These are phyloP conservation scores for Scytalidium lignicola DNA, from an alignment of 2,329 filamentous ascomycete species.

Conservation along the genomic window DNA sequence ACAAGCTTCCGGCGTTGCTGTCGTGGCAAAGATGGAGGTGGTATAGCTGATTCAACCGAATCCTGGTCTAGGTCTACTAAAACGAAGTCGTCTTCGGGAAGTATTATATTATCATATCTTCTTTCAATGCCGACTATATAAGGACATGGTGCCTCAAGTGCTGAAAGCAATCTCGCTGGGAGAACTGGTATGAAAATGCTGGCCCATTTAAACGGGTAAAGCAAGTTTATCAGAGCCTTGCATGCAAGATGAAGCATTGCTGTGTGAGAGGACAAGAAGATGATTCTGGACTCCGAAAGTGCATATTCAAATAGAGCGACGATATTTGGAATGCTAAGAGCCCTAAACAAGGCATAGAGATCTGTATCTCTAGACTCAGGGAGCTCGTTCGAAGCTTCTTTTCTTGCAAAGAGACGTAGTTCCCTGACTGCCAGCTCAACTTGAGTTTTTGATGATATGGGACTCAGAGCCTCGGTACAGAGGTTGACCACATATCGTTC, in stretches of 20 bases:
- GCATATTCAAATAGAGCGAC: slow-evolving; percentile 90
- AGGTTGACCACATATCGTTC: slow-evolving; percentile 97
- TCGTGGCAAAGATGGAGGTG: slow-evolving; percentile 74
- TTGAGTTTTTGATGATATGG: slow-evolving; percentile 89
- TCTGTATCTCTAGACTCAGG: slow-evolving; percentile 89
- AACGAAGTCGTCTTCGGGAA: slow-evolving; percentile 94
- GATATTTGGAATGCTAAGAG: slow-evolving; percentile 85
- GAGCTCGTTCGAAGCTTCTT: slow-evolving; percentile 88
- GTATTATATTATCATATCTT: slow-evolving; percentile 76
- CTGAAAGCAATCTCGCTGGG: slow-evolving; percentile 80
- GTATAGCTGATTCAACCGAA: slow-evolving; percentile 76
- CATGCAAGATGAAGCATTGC: slow-evolving; percentile 94
- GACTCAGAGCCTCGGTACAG: slow-evolving; percentile 90
- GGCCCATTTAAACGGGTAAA: slow-evolving; percentile 90
- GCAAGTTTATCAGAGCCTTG: slow-evolving; percentile 74
- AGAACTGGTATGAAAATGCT: slow-evolving; percentile 92
- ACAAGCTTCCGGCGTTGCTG: slow-evolving; percentile 87
- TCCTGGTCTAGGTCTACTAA: slow-evolving; percentile 91
- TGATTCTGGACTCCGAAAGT: slow-evolving; percentile 88
- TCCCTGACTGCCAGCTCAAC: slow-evolving; percentile 89
- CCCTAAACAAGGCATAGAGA: slow-evolving; percentile 87
- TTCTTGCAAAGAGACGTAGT: slow-evolving; percentile 83
- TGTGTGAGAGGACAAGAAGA: slow-evolving; percentile 91
- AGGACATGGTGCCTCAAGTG: slow-evolving; percentile 88
- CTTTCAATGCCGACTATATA: slow-evolving; percentile 96